Evolutionary conservation across 1,284 basidiomycete genomes (phyloP), one percentile per base, ranked within the genome.

Genomic region (Albatrellus sp.): DNA sequence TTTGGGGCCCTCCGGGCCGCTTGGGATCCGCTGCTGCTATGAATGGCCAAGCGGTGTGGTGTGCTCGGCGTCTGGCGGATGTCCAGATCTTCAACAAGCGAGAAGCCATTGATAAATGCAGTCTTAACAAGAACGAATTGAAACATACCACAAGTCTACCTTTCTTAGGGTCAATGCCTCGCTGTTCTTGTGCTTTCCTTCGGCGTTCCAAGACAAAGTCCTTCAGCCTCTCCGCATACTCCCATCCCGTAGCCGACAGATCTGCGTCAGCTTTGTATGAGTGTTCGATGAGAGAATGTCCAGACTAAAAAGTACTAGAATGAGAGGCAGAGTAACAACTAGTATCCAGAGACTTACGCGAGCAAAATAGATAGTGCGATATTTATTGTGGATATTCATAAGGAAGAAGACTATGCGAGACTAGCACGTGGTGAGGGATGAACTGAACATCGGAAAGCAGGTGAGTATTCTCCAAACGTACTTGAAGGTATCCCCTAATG

Each of bases 231-330:
- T 91, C 85, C 0, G 93, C 83, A 54, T 98, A 99, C 49, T 96
- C 90, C 87, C 90, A 91, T 5, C 94, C 94, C 0, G 84, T 83
- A 2, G 90, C 86, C 1, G 91, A 96, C 7, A 99, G 75, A 58
- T 98, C 96, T 0, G 94, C 92, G 59, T 98, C 94, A 28, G 94
- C 93, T 65, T 96, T 97, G 72, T 94, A 98, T 3, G 93, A 96
- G 60, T 98, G 96, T 60, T 99, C 96, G 52, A 98, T 93, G 46
- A 97, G 73, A 5, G 89, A 96, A 70, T 91, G 90, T 10, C 91
- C 91, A 5, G 90, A 93, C 88, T 85, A 45, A 48, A 28, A 17
- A 16, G 8, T 8, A 19, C 10, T 8, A 28, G 9, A 24, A 35
- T 35, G 7, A 47, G 24, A 7, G 24, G 24, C 24, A 3, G 24